phyloP scores from a whole-genome alignment of 805 yeast species.

The Wickerhamomyces sydowiorum region DNA sequence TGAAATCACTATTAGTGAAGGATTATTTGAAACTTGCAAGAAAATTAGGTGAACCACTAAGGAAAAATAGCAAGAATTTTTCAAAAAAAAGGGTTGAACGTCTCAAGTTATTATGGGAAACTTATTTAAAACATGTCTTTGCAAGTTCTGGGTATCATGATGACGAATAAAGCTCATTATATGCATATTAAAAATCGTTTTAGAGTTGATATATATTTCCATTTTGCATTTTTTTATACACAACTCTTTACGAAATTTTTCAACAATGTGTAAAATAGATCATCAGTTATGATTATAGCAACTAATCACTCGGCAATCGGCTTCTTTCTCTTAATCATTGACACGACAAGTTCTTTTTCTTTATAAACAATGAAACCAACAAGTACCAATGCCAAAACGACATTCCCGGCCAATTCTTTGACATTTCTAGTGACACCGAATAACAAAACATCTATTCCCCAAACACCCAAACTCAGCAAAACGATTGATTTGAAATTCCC shows the following conservation, averaged over 20 bases:
- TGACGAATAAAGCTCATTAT: slow-evolving; percentile 1
- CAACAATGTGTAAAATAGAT: too few relatives aligned
- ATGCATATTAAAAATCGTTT: background rate
- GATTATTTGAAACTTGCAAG: slow-evolving; percentile 60
- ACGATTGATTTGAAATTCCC: slow-evolving; percentile 23
- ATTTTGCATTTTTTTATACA: too few relatives aligned
- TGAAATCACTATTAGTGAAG: slow-evolving; percentile 50
- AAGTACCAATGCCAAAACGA: slow-evolving; percentile 30
- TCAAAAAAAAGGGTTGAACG: slow-evolving; percentile 7
- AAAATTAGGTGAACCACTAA: slow-evolving; percentile 39
- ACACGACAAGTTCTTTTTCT: slow-evolving; percentile 30
- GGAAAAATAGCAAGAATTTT: slow-evolving; percentile 5
- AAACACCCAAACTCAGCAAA: slow-evolving; percentile 20
- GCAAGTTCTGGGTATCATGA: slow-evolving; percentile 61
- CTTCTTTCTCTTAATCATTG: slow-evolving; percentile 14
- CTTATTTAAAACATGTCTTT: slow-evolving; percentile 54
- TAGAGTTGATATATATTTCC: too few relatives aligned
- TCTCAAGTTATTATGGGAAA: slow-evolving; percentile 41
- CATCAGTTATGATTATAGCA: too few relatives aligned
- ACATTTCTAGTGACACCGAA: slow-evolving; percentile 33
- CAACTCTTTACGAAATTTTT: too few relatives aligned
- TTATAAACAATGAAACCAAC: slow-evolving; percentile 29
- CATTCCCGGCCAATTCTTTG: slow-evolving; percentile 37
- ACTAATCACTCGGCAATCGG: background rate
- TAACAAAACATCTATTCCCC: slow-evolving; percentile 23